A percentile compares a stretch with the other conserved stretches of the same genome.
Evolutionary conservation across 768 basidiomycete species (phyloP).

Genomic region (Boletus rex-veris): DNA sequence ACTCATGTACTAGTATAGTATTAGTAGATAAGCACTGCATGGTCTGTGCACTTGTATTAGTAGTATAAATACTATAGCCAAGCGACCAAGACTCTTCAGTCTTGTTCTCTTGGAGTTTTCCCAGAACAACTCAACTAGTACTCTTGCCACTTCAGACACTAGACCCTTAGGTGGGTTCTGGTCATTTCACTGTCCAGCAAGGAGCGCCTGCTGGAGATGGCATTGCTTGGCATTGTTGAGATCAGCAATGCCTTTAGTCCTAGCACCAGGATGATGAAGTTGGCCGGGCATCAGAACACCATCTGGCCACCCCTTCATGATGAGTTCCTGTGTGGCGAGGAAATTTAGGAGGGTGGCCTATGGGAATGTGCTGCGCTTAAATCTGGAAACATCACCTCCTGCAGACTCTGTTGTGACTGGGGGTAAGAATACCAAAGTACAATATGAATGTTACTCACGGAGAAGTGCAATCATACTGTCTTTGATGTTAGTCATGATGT

Average conservation of each 20-base stretch:
- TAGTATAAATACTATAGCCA: too few relatives aligned
- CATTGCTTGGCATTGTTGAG: background rate
- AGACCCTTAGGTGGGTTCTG: too few relatives aligned
- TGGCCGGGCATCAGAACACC: background rate
- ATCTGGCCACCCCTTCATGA: background rate
- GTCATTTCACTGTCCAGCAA: too few relatives aligned
- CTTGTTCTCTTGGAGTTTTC: too few relatives aligned
- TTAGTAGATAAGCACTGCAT: too few relatives aligned
- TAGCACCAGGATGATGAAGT: background rate
- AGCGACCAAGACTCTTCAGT: too few relatives aligned
- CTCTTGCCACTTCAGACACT: too few relatives aligned
- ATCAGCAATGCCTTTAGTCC: background rate
- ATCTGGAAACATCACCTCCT: background rate
- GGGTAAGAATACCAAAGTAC: too few relatives aligned
- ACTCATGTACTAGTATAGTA: too few relatives aligned
- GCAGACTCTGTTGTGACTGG: background rate
- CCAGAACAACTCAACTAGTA: too few relatives aligned
- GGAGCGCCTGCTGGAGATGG: background rate
- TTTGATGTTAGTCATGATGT: background rate
- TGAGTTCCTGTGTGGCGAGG: background rate
- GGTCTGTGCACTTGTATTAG: too few relatives aligned
- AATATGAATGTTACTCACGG: background rate
- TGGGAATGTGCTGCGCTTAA: background rate
- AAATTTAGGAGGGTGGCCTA: background rate
- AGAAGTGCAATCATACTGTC: background rate